These are phyloP conservation scores for Ogataea ramenticola DNA, from an alignment of 805 yeast genomes.

Conservation along the genomic window DNA sequence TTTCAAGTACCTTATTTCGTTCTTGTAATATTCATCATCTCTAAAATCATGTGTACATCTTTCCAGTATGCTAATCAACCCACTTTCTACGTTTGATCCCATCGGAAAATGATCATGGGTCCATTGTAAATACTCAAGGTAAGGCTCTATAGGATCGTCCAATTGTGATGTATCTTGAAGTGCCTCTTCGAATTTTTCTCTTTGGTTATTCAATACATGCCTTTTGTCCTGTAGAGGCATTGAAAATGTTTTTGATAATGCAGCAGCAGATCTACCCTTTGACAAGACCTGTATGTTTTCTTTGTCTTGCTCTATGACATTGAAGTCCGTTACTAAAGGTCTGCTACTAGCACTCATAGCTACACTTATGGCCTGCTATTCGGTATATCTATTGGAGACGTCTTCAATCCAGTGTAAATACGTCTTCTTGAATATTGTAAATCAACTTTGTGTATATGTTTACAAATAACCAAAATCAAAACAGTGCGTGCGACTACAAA, in stretches of 20 bases:
- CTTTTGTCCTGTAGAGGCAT: slow-evolving; percentile 13
- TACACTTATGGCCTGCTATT: too few species aligned
- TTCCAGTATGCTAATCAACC: slow-evolving; percentile 58
- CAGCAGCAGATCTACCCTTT: slow-evolving; percentile 63
- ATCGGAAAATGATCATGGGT: slow-evolving; percentile 53
- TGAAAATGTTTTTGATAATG: slow-evolving; percentile 40
- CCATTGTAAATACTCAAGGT: slow-evolving; percentile 73
- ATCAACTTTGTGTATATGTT: too few species aligned
- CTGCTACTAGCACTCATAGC: background rate
- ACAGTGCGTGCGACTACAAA: too few species aligned
- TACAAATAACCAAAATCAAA: too few species aligned
- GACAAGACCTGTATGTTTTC: slow-evolving; percentile 65
- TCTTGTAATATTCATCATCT: slow-evolving; percentile 59
- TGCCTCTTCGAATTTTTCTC: slow-evolving; percentile 42
- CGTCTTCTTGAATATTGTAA: too few species aligned
- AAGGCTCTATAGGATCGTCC: slow-evolving; percentile 81
- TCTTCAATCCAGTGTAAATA: too few species aligned
- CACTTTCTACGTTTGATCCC: slow-evolving; percentile 55
- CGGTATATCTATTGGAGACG: too few species aligned
- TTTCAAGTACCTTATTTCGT: slow-evolving; percentile 73
- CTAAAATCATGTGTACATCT: slow-evolving; percentile 63
- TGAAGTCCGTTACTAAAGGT: slow-evolving; percentile 14
- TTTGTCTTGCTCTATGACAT: slow-evolving; percentile 51
- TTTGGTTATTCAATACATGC: slow-evolving; percentile 20
- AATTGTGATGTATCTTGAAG: slow-evolving; percentile 38